Percentiles rank a stretch among this genome's conserved stretches.
phyloP scores from a whole-genome alignment of 257 asterid genomes.

The Penstemon barbatus region DNA sequence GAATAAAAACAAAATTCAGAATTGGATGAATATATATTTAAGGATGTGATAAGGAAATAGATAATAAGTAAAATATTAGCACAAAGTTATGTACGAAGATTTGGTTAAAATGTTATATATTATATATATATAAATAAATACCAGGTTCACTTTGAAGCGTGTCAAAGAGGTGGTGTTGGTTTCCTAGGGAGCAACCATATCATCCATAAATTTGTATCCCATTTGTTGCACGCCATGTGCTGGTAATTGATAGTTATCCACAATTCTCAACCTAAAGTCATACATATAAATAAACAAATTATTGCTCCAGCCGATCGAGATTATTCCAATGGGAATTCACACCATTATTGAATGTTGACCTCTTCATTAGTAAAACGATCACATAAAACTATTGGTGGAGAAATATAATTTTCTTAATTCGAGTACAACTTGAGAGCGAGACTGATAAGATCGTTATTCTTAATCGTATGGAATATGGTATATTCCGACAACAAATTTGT shows the following conservation, averaged over 20 bases:
- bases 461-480: no score
- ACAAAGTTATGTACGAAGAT: conserved; percentile 11
- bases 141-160: conserved; percentile 37
- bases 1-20: not conserved
- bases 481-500: no score
- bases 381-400: no score
- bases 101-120: conserved; percentile 21
- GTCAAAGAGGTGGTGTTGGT: conserved; percentile 16
- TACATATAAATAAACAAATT: not conserved
- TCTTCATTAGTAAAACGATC: no score
- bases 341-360: not conserved
- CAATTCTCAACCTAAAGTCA: not conserved
- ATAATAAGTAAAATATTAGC: conserved; percentile 21
- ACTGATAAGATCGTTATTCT: no score
- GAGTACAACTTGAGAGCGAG: no score
- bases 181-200: conserved; percentile 30
- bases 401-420: no score
- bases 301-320: not conserved
- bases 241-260: conserved; percentile 3
- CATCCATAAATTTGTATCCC: conserved; percentile 17
- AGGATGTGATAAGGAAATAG: not conserved
- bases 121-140: not conserved
- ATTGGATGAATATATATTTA: not conserved
- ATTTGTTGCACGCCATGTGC: conserved; percentile 4
- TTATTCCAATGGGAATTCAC: conserved; percentile 1